Conservation (phyloP, 129 eudicot species). For the Daucus carota region DNA sequence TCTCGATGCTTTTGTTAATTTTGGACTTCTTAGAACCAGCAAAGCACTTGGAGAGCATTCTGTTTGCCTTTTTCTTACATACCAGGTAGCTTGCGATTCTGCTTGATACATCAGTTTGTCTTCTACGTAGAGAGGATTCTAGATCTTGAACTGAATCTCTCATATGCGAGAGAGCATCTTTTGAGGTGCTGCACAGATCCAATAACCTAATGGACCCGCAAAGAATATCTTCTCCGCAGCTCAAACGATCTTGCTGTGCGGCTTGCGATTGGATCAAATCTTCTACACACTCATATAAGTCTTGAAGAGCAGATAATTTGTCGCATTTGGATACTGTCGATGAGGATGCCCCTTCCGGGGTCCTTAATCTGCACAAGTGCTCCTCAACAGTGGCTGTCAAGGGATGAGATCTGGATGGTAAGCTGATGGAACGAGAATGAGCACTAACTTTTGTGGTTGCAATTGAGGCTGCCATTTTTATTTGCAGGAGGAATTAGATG, state of each 20-base stretch:
- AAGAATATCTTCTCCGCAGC: background rate
- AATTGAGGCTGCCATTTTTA: background rate
- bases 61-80: background rate
- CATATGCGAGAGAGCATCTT: slow-evolving; percentile 2
- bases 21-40: background rate
- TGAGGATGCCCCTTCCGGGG: background rate
- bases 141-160: slow-evolving; percentile 4
- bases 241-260: background rate
- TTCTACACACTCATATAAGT: background rate
- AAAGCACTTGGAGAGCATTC: slow-evolving; percentile 6
- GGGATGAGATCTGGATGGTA: slow-evolving; percentile 6
- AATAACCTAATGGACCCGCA: background rate
- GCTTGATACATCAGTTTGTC: slow-evolving; percentile 6
- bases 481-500: background rate
- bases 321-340: background rate
- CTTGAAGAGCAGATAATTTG: background rate
- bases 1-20: background rate
- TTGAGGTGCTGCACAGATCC: slow-evolving; percentile 5
- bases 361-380: slow-evolving; percentile 4
- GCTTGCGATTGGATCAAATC: background rate
- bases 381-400: background rate
- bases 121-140: background rate
- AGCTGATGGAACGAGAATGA: slow-evolving; percentile 11
- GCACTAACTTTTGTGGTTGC: slow-evolving; percentile 3
- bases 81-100: background rate